A percentile compares a stretch with the other conserved stretches of the same genome.
phyloP scores from a whole-genome alignment of 1,284 basidiomycete species.

The Trichosporon faecale region DNA sequence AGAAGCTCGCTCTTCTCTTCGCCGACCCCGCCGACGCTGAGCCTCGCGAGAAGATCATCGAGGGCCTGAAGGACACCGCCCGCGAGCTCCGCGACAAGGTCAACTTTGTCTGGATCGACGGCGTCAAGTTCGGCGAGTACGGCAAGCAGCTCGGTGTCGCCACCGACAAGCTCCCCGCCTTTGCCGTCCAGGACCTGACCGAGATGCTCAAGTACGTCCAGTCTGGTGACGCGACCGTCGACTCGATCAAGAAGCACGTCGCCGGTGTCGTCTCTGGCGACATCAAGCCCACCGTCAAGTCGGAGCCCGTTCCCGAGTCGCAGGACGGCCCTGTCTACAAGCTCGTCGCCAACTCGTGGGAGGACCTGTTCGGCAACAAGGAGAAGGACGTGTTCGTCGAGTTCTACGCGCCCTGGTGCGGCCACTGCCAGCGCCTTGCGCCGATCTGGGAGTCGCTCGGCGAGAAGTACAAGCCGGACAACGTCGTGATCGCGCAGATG shows the following conservation, averaged over 20 bases:
- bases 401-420: constrained; percentile 93
- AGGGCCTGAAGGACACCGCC: constrained; percentile 71
- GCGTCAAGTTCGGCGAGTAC: constrained; percentile 90
- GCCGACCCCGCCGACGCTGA: constrained; percentile 66
- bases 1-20: constrained; percentile 95
- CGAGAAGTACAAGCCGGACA: constrained; percentile 79
- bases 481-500: constrained; percentile 87
- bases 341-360: constrained; percentile 87
- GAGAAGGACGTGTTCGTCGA: constrained; percentile 94
- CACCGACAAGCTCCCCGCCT: constrained; percentile 78
- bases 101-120: constrained; percentile 99
- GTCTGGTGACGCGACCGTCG: constrained; percentile 57
- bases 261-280: constrained; percentile 69
- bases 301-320: constrained; percentile 74
- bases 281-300: constrained; percentile 83
- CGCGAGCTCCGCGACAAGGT: constrained; percentile 76
- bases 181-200: constrained; percentile 84
- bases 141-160: constrained; percentile 89
- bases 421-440: constrained; percentile 64
- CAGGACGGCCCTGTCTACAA: constrained; percentile 81
- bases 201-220: constrained; percentile 87
- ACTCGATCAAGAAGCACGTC: constrained; percentile 60
- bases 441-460: constrained; percentile 91
- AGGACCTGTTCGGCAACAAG: constrained; percentile 78
- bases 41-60: constrained; percentile 65